Evolutionary conservation across 2,329 filamentous ascomycete species (phyloP).

Genomic region (Mollisia scopiformis): DNA sequence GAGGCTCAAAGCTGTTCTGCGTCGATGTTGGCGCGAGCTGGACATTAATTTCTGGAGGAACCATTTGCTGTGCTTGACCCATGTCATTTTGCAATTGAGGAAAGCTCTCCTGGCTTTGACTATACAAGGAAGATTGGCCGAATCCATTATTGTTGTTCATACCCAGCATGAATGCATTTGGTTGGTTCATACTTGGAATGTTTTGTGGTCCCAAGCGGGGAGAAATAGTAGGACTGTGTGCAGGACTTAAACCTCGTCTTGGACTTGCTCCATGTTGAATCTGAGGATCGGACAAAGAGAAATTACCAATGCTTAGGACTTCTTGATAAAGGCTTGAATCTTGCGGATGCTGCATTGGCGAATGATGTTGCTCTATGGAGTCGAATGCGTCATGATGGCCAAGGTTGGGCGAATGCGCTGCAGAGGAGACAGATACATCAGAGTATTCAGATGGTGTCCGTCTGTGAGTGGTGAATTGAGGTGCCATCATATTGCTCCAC

Average conservation of each 20-base stretch:
- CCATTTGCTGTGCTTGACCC: conserved; percentile 74
- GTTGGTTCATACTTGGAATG: conserved; percentile 53
- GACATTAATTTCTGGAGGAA: conserved; percentile 92
- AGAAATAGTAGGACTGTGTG: conserved; percentile 71
- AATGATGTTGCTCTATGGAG: conserved; percentile 68
- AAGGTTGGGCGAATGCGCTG: conserved; percentile 81
- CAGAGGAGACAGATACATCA: conserved; percentile 86
- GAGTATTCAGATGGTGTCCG: conserved; percentile 89
- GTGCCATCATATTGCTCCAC: conserved; percentile 61
- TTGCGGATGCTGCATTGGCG: conserved; percentile 76
- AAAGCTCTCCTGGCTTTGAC: conserved; percentile 49
- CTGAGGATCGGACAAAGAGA: conserved; percentile 75
- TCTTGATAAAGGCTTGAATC: conserved; percentile 77
- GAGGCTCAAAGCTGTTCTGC: conserved; percentile 66
- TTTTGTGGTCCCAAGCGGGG: conserved; percentile 62
- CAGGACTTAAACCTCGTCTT: conserved; percentile 76
- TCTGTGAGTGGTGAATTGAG: conserved; percentile 77
- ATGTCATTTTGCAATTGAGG: conserved; percentile 59
- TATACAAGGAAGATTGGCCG: conserved; percentile 53
- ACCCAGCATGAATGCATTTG: conserved; percentile 46
- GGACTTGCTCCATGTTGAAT: conserved; percentile 58
- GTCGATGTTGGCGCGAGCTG: conserved; percentile 81
- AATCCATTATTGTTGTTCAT: conserved; percentile 48
- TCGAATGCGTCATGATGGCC: conserved; percentile 81
- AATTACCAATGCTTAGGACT: conserved; percentile 75